phyloP scores from a whole-genome alignment of 768 basidiomycete genomes.

The Hygrocybe punicea region DNA sequence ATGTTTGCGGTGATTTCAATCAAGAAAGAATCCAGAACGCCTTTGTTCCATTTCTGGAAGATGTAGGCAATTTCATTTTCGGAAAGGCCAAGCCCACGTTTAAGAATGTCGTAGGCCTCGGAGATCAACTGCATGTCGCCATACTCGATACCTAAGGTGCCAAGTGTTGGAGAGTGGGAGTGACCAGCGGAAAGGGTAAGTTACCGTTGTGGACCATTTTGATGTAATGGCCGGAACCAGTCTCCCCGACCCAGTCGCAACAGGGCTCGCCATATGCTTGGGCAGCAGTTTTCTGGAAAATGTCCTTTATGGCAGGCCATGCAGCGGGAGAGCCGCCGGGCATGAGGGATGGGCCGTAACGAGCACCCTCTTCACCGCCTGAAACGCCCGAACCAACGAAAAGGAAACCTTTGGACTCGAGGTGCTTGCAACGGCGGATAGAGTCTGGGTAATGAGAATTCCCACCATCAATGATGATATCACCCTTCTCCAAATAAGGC shows the following conservation, averaged over 20 bases:
- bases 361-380: conserved; percentile 98
- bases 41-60: conserved; percentile 95
- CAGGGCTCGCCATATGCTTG: conserved; percentile 94
- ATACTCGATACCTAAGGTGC: conserved; percentile 86
- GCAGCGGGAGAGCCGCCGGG: conserved; percentile 93
- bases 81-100: conserved; percentile 83
- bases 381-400: conserved; percentile 99
- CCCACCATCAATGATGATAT: conserved; percentile 99
- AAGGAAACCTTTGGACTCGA: conserved; percentile 90
- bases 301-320: conserved; percentile 96
- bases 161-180: not conserved
- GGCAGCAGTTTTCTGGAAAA: conserved; percentile 97
- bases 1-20: conserved; percentile 98
- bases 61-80: conserved; percentile 93
- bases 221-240: conserved; percentile 95
- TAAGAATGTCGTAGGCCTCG: conserved; percentile 98
- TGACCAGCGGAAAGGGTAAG: conserved; percentile 16
- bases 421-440: conserved; percentile 88
- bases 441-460: conserved; percentile 99
- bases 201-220: conserved; percentile 99
- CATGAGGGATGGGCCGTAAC: conserved; percentile 97
- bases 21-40: conserved; percentile 98
- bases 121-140: conserved; percentile 99
- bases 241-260: conserved; percentile 99
- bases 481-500: conserved; percentile 88